Conservation (phyloP, 768 basidiomycete species). For the Serpula lacrymans region DNA sequence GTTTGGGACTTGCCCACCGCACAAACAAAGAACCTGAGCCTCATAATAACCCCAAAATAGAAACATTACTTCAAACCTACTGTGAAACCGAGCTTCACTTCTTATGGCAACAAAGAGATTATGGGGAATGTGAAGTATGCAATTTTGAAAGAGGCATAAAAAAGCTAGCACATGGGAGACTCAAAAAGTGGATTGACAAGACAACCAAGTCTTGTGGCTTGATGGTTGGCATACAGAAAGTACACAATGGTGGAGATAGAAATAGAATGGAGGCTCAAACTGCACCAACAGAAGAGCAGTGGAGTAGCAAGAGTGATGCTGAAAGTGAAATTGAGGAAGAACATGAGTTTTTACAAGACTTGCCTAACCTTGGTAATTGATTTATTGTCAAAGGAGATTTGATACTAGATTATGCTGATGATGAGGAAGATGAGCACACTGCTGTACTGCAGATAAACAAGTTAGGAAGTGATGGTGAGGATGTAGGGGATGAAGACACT, state of each 20-base stretch:
- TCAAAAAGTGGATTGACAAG: background rate
- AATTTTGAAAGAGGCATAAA: slow-evolving; percentile 12
- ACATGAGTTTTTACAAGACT: background rate
- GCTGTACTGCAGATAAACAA: no score
- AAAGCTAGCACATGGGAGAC: slow-evolving; percentile 14
- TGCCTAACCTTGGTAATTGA: slow-evolving; percentile 1
- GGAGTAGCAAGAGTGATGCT: background rate
- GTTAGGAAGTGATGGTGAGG: no score
- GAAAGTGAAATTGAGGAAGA: background rate
- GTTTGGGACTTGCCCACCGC: slow-evolving; percentile 15
- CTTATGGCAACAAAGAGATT: slow-evolving; percentile 4
- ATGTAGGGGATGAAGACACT: no score
- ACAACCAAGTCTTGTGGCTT: background rate
- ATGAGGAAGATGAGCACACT: no score
- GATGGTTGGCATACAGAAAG: background rate
- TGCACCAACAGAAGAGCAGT: background rate
- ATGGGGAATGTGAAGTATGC: no score
- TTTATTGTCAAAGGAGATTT: slow-evolving; percentile 2
- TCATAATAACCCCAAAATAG: slow-evolving; percentile 7
- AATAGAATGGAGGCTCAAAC: no score
- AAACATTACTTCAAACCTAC: slow-evolving; percentile 16
- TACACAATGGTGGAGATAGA: background rate
- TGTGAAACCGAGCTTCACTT: slow-evolving; percentile 15
- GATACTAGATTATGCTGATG: slow-evolving; percentile 2
- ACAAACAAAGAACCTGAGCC: slow-evolving; percentile 20